Base-by-base conservation (phyloP, 176 grass and related monocot genomes). In the Avena sativa region DNA sequence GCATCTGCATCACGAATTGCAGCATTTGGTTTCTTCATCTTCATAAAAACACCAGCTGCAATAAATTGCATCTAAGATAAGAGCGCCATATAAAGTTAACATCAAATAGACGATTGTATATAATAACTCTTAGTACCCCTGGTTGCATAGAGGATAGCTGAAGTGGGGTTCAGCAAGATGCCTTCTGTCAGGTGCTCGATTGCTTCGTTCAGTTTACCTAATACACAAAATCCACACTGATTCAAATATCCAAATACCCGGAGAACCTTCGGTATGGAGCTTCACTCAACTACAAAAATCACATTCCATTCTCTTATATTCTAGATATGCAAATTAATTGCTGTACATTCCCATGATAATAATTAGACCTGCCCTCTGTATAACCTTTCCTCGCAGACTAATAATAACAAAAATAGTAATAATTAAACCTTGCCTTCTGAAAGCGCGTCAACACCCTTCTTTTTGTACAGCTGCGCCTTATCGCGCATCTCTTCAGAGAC, bases 1-100 rank as follows among this genome's bases (percentile, higher is more conserved):
- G 83, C 85, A 82, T 95, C 91, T 25, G 93, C 91, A 90, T 95
- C 93, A 84, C 78, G 38, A 88, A 95, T 92, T 69, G 93, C 91
- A 65, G 88, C 88, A 85, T 92, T 95, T 78, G 80, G 91, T 86
- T 91, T 95, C 20, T 86, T 88, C 64, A 91, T 47, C 76, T 89
- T 89, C 59, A 85, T 76, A 85, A 85, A 89, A 83, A 91, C 84
- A 87, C 80, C 80, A 81, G 91, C 93, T 92, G 83, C 76, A 69
- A 74, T 82, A 85, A 78, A 71, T n/a, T 79, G 74, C 71, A 79
- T 25, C n/a, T 12, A 50, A 52, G 7, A 74, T 80, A 71, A 26
- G 53, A 34, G 76, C 9, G 4, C 7, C 14, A 74, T 82, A 64
- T 64, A 65, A 82, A 80, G 36, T n/a, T 61, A 64, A 73, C 3